Base-by-base conservation (phyloP, 1,284 basidiomycete genomes). In the Phaffia rhodozyma region DNA sequence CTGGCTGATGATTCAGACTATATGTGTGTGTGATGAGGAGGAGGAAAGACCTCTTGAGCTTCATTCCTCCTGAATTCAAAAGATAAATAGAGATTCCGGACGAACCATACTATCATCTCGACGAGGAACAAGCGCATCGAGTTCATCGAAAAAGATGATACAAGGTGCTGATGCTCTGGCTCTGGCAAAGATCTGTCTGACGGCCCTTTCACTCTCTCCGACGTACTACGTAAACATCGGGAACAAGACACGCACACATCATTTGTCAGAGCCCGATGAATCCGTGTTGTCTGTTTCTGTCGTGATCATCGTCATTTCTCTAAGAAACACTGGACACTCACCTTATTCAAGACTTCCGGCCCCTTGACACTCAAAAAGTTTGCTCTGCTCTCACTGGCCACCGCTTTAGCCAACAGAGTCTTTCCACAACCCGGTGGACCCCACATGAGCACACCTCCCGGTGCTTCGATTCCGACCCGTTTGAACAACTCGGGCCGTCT, bases 91-190 rank as follows among this genome's bases (percentile, higher is more conserved):
- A 53, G 18, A 32, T 11, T 6, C 27, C 20, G n/a, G 23, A 75
- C 84, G 62, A 71, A 90, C 89, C 74, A 96, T 79, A 67, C 82
- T 86, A 69, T 97, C 94, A 71, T 97, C 96, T 57, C 94, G 82
- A 5, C 91, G 79, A 0, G 94, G 94, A 0, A 97, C 96, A 20
- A 98, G 81, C 0, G 96, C 96, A 70, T 98, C 96, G 5, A 97
- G 81, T 75, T 98, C 94, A 73, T 98, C 94, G 78, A 98, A 98
- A 87, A 98, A 98, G 92, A 98, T 97, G 69, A 98, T 92, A 76
- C 94, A 77, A 53, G 96, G 96, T 9, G 94, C 91, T 0, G 94
- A 94, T 16, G 96, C 93, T 70, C 96, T 87, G 50, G 96, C 96
- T 76, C 97, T 94, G 79, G 97, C 91, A 76, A 96, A 96, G 63